Percentiles rank a stretch among this genome's conserved stretches.
phyloP scores from a whole-genome alignment of 495 filamentous ascomycete genomes.

The Aspergillus hancockii region DNA sequence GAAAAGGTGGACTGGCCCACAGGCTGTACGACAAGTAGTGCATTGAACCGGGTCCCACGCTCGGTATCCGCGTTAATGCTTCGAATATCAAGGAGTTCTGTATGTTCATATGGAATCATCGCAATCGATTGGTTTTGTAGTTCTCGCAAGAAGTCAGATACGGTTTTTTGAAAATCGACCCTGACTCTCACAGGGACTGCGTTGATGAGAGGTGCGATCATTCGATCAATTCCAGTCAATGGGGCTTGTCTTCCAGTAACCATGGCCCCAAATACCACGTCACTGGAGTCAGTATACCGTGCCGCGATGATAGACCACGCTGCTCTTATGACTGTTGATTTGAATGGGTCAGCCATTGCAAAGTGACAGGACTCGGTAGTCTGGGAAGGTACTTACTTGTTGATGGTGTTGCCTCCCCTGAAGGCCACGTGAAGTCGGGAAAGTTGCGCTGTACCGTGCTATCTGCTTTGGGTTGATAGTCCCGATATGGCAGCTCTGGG shows the following conservation, averaged over 20 bases:
- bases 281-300: slow-evolving; percentile 26
- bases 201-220: slow-evolving; percentile 40
- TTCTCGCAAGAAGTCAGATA: no score
- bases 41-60: no score
- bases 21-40: no score
- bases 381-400: slow-evolving; percentile 39
- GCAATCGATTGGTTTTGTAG: slow-evolving; percentile 31
- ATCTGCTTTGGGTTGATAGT: slow-evolving; percentile 12
- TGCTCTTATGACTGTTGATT: no score
- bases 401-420: neutral
- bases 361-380: no score
- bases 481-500: slow-evolving; percentile 5
- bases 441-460: neutral
- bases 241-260: slow-evolving; percentile 33
- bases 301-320: slow-evolving; percentile 39
- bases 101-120: slow-evolving; percentile 37
- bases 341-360: no score
- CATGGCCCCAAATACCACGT: slow-evolving; percentile 33
- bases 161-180: neutral
- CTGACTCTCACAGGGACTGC: slow-evolving; percentile 50
- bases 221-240: slow-evolving; percentile 28
- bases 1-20: no score
- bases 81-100: slow-evolving; percentile 38
- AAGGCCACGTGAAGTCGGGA: no score
- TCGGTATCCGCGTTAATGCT: neutral